Percentiles rank a stretch among this genome's conserved stretches.
These are phyloP conservation scores for Eucalyptus rudis DNA, from an alignment of 345 rosid genomes.

Conservation along the genomic window DNA sequence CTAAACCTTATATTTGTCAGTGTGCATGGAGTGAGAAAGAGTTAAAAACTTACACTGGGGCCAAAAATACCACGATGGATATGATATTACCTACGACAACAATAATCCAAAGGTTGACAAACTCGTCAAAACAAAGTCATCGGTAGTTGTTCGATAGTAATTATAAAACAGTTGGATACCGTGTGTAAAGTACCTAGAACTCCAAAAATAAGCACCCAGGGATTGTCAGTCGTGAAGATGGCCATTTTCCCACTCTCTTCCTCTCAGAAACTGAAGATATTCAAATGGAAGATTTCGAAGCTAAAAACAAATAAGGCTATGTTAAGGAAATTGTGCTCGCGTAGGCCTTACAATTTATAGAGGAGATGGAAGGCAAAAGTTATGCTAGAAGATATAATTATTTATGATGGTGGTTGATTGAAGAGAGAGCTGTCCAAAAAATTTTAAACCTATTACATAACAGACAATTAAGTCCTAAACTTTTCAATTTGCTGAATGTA, in stretches of 20 bases:
- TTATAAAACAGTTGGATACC: neutral
- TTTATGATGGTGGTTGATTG: neutral
- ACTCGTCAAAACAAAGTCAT: neutral
- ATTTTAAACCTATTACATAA: neutral
- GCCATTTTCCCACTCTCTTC: neutral
- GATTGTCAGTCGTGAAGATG: neutral
- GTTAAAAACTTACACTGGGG: conserved; percentile 46
- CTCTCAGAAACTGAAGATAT: neutral
- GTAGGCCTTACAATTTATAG: neutral
- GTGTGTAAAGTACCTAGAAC: conserved; percentile 4
- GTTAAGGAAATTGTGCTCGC: neutral
- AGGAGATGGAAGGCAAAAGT: neutral
- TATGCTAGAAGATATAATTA: neutral
- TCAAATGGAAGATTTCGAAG: neutral
- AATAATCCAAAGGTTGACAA: neutral
- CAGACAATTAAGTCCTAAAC: neutral
- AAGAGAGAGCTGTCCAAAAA: neutral
- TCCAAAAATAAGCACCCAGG: conserved; percentile 11
- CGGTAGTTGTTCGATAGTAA: neutral
- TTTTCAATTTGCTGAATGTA: neutral
- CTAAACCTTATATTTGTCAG: neutral
- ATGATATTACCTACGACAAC: conserved; percentile 34
- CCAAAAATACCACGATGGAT: conserved; percentile 41
- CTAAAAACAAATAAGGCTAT: neutral
- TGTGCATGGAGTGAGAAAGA: neutral